Evolutionary conservation across 2,329 filamentous ascomycete genomes (phyloP).

Genomic region (Xylaria sp.): DNA sequence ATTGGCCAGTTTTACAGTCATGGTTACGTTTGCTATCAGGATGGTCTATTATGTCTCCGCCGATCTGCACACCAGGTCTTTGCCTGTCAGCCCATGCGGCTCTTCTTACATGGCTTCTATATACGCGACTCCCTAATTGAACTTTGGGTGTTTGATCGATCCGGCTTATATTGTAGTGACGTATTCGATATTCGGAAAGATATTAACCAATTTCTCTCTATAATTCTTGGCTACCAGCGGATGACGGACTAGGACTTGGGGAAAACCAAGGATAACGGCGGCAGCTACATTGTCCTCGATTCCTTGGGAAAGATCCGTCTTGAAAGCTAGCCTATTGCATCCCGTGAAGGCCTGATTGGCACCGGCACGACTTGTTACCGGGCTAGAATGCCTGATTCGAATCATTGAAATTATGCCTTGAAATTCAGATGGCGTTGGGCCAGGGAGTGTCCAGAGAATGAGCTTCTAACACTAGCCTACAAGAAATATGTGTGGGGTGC

Average conservation of each 20-base stretch:
- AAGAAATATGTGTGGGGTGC: slow-evolving; percentile 46
- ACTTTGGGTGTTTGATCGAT: slow-evolving; percentile 52
- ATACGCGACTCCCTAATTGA: slow-evolving; percentile 48
- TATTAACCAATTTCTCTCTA: slow-evolving; percentile 44
- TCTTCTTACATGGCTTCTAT: slow-evolving; percentile 52
- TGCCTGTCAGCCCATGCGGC: slow-evolving; percentile 47
- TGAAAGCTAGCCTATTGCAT: slow-evolving; percentile 46
- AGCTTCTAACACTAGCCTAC: slow-evolving; percentile 47
- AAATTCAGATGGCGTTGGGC: slow-evolving; percentile 51
- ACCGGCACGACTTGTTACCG: slow-evolving; percentile 49
- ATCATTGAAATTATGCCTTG: slow-evolving; percentile 45
- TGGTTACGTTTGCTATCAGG: slow-evolving; percentile 29
- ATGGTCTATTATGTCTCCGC: slow-evolving; percentile 40
- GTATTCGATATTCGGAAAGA: slow-evolving; percentile 47
- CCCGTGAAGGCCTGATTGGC: slow-evolving; percentile 42
- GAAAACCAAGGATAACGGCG: slow-evolving; percentile 35
- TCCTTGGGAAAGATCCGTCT: slow-evolving; percentile 45
- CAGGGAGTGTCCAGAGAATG: slow-evolving; percentile 46
- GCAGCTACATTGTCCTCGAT: slow-evolving; percentile 37
- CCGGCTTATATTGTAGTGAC: slow-evolving; percentile 49
- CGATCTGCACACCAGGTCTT: slow-evolving; percentile 45
- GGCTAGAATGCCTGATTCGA: slow-evolving; percentile 41
- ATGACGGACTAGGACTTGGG: slow-evolving; percentile 48
- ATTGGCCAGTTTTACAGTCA: slow-evolving; percentile 38
- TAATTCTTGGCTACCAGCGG: slow-evolving; percentile 46